phyloP scores from a whole-genome alignment of 192 early-diverging fungal species.

The Coemansia sp. region DNA sequence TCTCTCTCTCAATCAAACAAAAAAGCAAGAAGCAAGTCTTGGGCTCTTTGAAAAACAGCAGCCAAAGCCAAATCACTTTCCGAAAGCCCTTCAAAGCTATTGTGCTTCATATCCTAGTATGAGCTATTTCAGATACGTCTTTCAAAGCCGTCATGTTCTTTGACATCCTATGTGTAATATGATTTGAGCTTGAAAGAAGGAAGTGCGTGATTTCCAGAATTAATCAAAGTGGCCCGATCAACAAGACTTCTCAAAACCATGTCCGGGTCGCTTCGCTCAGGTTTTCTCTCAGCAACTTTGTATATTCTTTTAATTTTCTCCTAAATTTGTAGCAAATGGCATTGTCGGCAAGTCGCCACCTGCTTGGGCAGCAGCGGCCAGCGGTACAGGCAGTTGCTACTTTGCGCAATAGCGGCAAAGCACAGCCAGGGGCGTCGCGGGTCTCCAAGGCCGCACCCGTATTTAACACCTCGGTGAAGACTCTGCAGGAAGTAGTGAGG shows the following conservation, averaged over 20 bases:
- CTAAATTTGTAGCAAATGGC: neutral
- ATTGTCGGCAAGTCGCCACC: neutral
- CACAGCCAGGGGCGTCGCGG: neutral
- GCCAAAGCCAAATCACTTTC: neutral
- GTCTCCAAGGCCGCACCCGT: neutral
- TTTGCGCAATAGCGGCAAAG: neutral
- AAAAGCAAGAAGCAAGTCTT: neutral
- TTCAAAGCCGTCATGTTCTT: too few relatives aligned
- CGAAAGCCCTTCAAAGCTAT: neutral
- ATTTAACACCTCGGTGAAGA: slow-evolving; percentile 28
- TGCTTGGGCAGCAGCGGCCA: neutral
- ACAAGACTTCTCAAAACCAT: too few relatives aligned
- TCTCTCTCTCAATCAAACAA: neutral
- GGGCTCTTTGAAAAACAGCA: neutral
- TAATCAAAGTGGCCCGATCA: too few relatives aligned
- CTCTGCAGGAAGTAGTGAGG: slow-evolving; percentile 22
- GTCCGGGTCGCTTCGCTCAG: too few relatives aligned
- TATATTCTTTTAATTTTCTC: neutral
- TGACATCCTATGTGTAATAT: too few relatives aligned
- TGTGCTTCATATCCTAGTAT: neutral
- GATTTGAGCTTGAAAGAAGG: neutral
- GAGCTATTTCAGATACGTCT: too few relatives aligned
- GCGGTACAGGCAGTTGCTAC: neutral
- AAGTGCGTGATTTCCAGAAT: neutral
- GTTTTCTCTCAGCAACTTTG: neutral